Base-by-base conservation (phyloP, 371 early-diverging fungal species). In the Mortierella sp. region DNA sequence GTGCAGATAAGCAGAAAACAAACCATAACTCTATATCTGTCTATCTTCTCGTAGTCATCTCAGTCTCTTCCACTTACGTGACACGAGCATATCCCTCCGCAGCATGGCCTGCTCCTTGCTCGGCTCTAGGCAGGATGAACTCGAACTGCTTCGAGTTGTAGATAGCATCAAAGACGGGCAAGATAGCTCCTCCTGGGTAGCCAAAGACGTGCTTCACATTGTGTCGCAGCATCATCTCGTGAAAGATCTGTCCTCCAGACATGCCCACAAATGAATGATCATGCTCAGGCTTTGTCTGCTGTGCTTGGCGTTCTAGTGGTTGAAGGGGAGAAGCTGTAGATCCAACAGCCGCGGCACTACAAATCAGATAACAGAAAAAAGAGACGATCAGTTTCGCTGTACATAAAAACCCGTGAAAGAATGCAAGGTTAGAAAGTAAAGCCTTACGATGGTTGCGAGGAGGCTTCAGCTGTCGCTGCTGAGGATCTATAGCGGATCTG, bases 91-190 rank as follows among this genome's bases (percentile, higher is more conserved):
- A 98, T 19, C 96, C 98, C 82, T 98, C 95, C 6, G 98, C 97
- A 95, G 97, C 97, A 80, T 98, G 98, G 14, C 98, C 98, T 52
- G 95, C 97, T 67, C 98, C 98, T 82, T 98, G 98, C 79, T 98
- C 98, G 76, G 97, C 97, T 69, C 98, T 83, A 37, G 98, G 97
- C 46, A 98, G 86, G 65, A 98, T 87, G 67, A 97, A 96, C 56
- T 97, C 86, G 79, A 98, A 98, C 78, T 97, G 92, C 64, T 90
- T 87, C 27, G 95, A 94, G 78, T 97, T 91, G 86, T 98, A 88
- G 75, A 98, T 98, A 50, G 99, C 98, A 81, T 97, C 97, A 80
- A 95, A 97, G 4, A 98, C 97, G 14, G 98, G 99, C 58, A 97
- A 86, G 72, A 97, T 97, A 21, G 99, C 98, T 56, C 97, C 97